Percentiles rank a stretch among this genome's conserved stretches.
These are phyloP conservation scores for Larix kaempferi DNA, from an alignment of 75 land plant species.

Conservation along the genomic window DNA sequence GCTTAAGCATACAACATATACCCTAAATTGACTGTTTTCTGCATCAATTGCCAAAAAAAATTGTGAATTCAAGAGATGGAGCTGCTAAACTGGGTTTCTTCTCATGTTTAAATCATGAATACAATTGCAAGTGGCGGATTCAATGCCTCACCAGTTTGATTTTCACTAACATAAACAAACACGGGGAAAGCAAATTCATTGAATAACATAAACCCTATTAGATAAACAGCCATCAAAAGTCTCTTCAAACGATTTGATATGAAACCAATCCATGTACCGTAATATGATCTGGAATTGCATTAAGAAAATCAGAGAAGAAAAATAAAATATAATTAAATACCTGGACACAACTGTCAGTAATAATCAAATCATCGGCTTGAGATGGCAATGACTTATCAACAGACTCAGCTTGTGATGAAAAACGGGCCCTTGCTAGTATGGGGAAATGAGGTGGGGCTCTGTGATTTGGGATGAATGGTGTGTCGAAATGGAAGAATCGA, in stretches of 20 bases:
- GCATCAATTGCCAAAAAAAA: background rate
- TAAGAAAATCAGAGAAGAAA: background rate
- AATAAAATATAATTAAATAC: background rate
- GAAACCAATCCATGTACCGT: background rate
- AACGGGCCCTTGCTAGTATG: background rate
- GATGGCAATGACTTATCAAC: background rate
- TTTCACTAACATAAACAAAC: background rate
- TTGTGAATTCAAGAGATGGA: background rate
- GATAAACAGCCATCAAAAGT: background rate
- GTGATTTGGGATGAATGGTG: background rate
- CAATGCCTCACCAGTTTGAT: background rate
- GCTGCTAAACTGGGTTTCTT: background rate
- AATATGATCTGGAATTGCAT: background rate
- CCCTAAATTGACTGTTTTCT: background rate
- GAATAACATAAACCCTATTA: background rate
- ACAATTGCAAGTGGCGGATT: no score
- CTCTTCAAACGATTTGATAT: background rate
- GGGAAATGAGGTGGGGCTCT: background rate
- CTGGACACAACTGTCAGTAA: constrained; percentile 7
- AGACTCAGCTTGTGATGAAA: background rate
- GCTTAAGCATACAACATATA: background rate
- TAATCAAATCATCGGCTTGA: constrained; percentile 4
- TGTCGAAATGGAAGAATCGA: background rate
- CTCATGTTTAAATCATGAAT: no score
- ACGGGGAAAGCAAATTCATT: background rate